Evolutionary conservation across 148 eudicot genomes (phyloP).

Genomic region (Rhododendron molle): DNA sequence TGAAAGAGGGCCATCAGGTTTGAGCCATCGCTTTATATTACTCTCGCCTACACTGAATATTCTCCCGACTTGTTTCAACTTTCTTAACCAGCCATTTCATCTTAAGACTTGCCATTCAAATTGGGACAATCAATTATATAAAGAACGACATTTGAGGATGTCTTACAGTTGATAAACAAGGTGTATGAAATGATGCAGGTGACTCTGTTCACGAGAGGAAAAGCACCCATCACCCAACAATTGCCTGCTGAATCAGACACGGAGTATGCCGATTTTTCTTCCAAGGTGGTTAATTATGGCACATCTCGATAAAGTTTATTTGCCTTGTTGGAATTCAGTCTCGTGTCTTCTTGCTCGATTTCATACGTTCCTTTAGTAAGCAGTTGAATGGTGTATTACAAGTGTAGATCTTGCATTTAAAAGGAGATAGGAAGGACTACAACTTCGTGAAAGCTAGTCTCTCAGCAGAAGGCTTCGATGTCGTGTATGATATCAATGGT

Average conservation of each 20-base stretch:
- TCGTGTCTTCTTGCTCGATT: not conserved
- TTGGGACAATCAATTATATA: not conserved
- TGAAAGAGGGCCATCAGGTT: constrained; percentile 95
- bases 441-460: constrained; percentile 78
- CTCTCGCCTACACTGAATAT: not conserved
- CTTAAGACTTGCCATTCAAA: not conserved
- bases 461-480: constrained; percentile 88
- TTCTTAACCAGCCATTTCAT: not conserved
- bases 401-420: constrained; percentile 77
- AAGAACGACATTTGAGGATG: not conserved
- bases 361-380: not conserved
- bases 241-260: constrained; percentile 86
- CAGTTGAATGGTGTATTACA: not conserved
- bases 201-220: constrained; percentile 93
- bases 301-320: not conserved
- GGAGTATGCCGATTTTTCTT: constrained; percentile 66
- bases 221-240: constrained; percentile 80
- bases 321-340: not conserved
- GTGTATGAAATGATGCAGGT: constrained; percentile 44
- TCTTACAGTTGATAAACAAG: not conserved
- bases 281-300: constrained; percentile 46
- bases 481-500: constrained; percentile 94
- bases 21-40: not conserved
- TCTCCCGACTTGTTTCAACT: not conserved
- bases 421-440: constrained; percentile 90